A percentile compares a stretch with the other conserved stretches of the same genome.
phyloP scores from a whole-genome alignment of 2,329 filamentous ascomycete genomes.

The Myriosclerotinia scirpicola region DNA sequence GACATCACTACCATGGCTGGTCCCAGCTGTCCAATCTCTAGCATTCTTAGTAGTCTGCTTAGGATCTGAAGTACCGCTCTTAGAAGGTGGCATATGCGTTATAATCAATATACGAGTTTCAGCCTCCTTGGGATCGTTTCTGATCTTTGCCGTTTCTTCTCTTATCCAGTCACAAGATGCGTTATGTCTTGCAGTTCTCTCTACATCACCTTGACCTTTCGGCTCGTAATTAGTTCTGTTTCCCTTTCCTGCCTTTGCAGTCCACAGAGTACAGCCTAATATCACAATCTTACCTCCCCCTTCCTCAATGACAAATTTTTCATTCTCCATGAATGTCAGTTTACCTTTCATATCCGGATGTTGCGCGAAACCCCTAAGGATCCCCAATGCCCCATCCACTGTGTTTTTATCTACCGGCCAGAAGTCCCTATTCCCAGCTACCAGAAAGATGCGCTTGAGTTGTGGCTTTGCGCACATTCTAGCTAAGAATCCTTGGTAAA shows the following conservation, averaged over 20 bases:
- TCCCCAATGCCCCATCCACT: neutral
- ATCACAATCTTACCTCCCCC: slow-evolving; percentile 3
- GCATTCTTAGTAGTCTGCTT: neutral
- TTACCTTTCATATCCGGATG: slow-evolving; percentile 6
- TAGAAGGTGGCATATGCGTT: slow-evolving; percentile 19
- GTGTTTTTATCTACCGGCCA: neutral
- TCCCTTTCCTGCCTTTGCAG: neutral
- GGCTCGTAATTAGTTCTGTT: neutral
- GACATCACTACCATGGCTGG: neutral
- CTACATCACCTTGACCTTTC: neutral
- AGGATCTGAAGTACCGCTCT: slow-evolving; percentile 3
- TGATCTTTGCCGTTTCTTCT: neutral
- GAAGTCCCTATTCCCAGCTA: slow-evolving; percentile 16
- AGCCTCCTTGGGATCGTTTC: neutral
- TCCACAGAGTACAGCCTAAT: slow-evolving; percentile 11
- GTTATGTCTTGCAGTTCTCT: neutral
- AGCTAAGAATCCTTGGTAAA: neutral
- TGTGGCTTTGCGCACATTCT: slow-evolving; percentile 14
- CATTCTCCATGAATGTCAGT: slow-evolving; percentile 2
- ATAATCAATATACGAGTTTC: slow-evolving; percentile 16
- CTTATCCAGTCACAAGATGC: neutral
- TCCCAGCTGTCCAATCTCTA: neutral
- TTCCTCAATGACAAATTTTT: neutral
- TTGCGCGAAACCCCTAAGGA: neutral
- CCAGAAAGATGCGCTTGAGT: slow-evolving; percentile 3